Conservation (phyloP, 352 stramenopile genomes). For the Phytophthora pini region DNA sequence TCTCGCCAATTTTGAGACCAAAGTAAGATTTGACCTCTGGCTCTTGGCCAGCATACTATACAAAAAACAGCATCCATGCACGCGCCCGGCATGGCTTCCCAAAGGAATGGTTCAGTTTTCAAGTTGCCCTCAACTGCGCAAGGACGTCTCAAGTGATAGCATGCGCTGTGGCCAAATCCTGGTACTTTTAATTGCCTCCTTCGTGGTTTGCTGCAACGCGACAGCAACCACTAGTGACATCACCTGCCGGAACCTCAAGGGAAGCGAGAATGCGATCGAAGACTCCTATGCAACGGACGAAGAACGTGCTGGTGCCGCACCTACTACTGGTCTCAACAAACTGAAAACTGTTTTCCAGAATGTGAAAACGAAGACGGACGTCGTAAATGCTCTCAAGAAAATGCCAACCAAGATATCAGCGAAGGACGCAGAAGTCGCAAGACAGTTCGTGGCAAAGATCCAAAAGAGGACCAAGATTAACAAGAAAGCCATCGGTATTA, state of each 20-base stretch:
- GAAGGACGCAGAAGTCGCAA: not conserved
- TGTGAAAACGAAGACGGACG: not conserved
- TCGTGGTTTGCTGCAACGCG: not conserved
- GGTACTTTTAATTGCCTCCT: not conserved
- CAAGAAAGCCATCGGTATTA: slow-evolving; percentile 1
- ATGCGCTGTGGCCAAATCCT: not conserved
- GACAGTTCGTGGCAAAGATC: not conserved
- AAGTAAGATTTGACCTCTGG: slow-evolving; percentile 1
- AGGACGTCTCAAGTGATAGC: not conserved
- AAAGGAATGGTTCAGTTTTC: slow-evolving; percentile 1
- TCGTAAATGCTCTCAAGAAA: slow-evolving; percentile 3
- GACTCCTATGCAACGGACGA: not conserved
- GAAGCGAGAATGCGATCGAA: not conserved
- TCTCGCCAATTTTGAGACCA: not conserved
- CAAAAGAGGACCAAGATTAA: slow-evolving; percentile 2
- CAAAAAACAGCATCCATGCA: not conserved
- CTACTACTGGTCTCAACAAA: not conserved
- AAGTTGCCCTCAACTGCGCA: not conserved
- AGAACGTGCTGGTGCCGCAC: not conserved
- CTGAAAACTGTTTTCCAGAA: not conserved
- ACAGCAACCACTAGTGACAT: not conserved
- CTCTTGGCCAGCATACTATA: not conserved
- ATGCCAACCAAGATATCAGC: not conserved
- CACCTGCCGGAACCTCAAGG: not conserved
- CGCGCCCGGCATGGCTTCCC: not conserved